Evolutionary conservation across 1,284 basidiomycete species (phyloP), one percentile per base, ranked within the genome.

Genomic region (Naganishia albida): DNA sequence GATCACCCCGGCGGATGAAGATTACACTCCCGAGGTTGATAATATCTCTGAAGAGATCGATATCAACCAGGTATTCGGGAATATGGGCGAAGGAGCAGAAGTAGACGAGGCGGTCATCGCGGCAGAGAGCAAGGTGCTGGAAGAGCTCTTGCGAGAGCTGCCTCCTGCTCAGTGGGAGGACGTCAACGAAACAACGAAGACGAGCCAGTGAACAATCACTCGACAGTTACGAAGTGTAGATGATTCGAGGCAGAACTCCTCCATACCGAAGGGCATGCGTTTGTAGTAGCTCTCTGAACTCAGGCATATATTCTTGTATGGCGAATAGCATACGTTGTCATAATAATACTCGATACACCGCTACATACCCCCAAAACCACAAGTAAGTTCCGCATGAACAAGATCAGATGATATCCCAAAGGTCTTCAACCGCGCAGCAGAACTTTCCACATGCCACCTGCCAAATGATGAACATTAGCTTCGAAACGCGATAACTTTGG

Each of bases 381-480:
- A 28, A n/a, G 7, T 12, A 13, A 50, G 34, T 15, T 1, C 2
- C 7, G 34, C 39, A 26, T 15, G 38, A 48, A 25, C 26, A 46
- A 43, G 43, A 38, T 76, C 77, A 86, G 38, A 85, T 80, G 67
- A 86, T 82, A 72, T 85, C 83, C 85, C 85, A 85, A 42, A 86
- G 76, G 69, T 86, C 85, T 75, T 86, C 79, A 72, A 86, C 81
- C 2, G 86, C 87, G 72, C 87, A 88, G 72, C 87, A 88, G 76
- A 88, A 88, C 83, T 87, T 75, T 68, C 95, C 95, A 76, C 95
- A 99, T 15, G 95, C 95, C 40, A 97, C 78, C 69, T 73, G 68
- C 7, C 28, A 18, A n/a, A 40, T 23, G 34, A 3, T 67, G 43
- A 64, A 20, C 34, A 10, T 57, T n/a, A 57, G 38, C 23, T 13